Evolutionary conservation across 805 yeast species (phyloP).

Genomic region (Debaryomyces prosopidis): DNA sequence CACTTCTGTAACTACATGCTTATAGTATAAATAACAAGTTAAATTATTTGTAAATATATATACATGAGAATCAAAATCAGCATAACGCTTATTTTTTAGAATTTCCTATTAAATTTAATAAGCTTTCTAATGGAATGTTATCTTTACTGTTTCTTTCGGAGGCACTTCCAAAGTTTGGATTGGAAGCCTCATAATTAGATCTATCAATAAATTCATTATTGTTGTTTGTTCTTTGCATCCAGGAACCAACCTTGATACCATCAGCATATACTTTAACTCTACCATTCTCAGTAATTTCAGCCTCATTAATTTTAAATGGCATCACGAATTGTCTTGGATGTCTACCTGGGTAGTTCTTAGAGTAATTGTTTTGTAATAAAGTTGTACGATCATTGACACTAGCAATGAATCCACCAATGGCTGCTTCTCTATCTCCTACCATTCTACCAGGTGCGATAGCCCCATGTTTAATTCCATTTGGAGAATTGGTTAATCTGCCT

Average conservation of each 20-base stretch:
- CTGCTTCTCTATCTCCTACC: conserved; percentile 49
- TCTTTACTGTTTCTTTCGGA: conserved; percentile 36
- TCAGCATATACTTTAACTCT: conserved; percentile 38
- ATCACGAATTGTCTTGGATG: conserved; percentile 43
- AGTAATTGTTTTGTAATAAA: conserved; percentile 39
- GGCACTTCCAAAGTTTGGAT: conserved; percentile 32
- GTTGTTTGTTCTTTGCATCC: conserved; percentile 33
- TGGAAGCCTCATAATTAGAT: conserved; percentile 29
- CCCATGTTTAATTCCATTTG: conserved; percentile 62
- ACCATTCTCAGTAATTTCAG: conserved; percentile 38
- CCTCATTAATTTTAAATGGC: conserved; percentile 43
- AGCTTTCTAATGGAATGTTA: conserved; percentile 22
- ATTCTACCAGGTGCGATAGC: conserved; percentile 70
- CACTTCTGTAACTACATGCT: not conserved
- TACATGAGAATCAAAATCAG: conserved; percentile 3
- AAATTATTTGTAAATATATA: not conserved
- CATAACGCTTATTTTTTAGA: conserved; percentile 1
- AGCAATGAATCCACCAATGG: conserved; percentile 49
- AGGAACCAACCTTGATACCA: conserved; percentile 40
- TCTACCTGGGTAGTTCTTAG: conserved; percentile 40
- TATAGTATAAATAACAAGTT: not conserved
- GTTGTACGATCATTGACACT: conserved; percentile 36
- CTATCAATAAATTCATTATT: conserved; percentile 18
- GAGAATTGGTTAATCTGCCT: conserved; percentile 69
- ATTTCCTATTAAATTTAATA: conserved; percentile 23